Evolutionary conservation across 139 green algal genomes (phyloP).

Genomic region (Tetraselmis chui): DNA sequence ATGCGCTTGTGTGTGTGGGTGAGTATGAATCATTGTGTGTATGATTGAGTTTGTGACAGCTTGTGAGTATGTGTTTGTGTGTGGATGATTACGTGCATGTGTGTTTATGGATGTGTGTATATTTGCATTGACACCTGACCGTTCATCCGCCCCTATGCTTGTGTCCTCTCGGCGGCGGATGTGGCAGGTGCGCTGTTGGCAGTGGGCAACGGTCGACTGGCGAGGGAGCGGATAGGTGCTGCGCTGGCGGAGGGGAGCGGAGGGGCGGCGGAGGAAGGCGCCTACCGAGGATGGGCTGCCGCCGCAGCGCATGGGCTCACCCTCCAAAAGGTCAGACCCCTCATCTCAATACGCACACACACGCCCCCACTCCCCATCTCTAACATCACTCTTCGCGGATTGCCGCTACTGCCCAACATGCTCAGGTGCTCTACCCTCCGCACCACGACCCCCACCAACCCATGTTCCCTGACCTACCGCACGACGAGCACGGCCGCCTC

Average conservation of each 20-base stretch:
- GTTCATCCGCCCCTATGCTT: neutral
- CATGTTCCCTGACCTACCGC: slow-evolving; percentile 1
- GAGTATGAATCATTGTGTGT: too few species aligned
- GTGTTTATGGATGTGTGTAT: too few species aligned
- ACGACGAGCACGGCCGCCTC: neutral
- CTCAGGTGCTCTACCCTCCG: neutral
- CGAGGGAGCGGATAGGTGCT: neutral
- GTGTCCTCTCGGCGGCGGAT: neutral
- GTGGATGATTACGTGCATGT: too few species aligned
- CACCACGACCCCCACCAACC: neutral
- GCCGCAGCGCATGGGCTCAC: neutral
- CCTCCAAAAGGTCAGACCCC: neutral
- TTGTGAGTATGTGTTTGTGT: too few species aligned
- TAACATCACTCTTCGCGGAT: neutral
- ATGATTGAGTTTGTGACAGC: too few species aligned
- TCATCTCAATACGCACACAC: too few species aligned
- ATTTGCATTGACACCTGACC: too few species aligned
- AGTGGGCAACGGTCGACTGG: neutral
- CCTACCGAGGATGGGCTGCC: neutral
- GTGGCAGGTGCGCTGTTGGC: slow-evolving; percentile 3
- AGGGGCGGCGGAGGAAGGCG: neutral
- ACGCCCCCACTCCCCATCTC: too few species aligned
- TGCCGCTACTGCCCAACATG: too few species aligned
- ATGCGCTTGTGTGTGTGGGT: too few species aligned
- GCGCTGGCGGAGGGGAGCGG: neutral